Percentiles rank a stretch among this genome's conserved stretches.
phyloP scores from a whole-genome alignment of 2,329 filamentous ascomycete species.

The Gnomoniopsis sp. region DNA sequence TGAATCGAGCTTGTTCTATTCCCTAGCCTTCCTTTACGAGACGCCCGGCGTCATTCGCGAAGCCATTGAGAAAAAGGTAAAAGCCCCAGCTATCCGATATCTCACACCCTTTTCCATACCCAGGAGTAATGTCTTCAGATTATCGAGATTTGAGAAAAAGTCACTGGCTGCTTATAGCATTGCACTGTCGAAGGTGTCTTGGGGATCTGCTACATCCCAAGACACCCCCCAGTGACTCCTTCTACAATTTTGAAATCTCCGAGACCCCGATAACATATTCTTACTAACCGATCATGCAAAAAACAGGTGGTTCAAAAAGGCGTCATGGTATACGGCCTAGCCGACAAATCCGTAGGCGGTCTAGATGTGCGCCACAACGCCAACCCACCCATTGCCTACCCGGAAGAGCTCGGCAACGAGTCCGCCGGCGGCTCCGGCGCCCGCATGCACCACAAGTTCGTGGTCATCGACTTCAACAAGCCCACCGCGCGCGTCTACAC shows the following conservation, averaged over 20 bases:
- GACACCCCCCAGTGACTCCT: too few species aligned
- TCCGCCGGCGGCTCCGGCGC: constrained; percentile 21
- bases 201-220: too few species aligned
- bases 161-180: too few species aligned
- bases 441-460: constrained; percentile 23
- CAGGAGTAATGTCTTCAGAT: too few species aligned
- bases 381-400: constrained; percentile 23
- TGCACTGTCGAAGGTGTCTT: too few species aligned
- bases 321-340: constrained; percentile 22
- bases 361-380: constrained; percentile 19
- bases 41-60: constrained; percentile 28
- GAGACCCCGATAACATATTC: too few species aligned
- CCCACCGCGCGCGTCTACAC: constrained; percentile 22
- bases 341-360: constrained; percentile 21
- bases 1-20: constrained; percentile 24
- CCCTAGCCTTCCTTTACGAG: constrained; percentile 23
- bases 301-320: constrained; percentile 16
- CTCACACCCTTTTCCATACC: background rate
- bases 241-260: too few species aligned
- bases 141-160: too few species aligned
- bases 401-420: constrained; percentile 19
- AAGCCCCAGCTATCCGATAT: background rate
- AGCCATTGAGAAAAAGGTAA: constrained; percentile 19
- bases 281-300: background rate
- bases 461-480: constrained; percentile 22